Evolutionary conservation across 352 stramenopile species (phyloP), one percentile per base, ranked within the genome.

Genomic region (Phytophthora hybrid): DNA sequence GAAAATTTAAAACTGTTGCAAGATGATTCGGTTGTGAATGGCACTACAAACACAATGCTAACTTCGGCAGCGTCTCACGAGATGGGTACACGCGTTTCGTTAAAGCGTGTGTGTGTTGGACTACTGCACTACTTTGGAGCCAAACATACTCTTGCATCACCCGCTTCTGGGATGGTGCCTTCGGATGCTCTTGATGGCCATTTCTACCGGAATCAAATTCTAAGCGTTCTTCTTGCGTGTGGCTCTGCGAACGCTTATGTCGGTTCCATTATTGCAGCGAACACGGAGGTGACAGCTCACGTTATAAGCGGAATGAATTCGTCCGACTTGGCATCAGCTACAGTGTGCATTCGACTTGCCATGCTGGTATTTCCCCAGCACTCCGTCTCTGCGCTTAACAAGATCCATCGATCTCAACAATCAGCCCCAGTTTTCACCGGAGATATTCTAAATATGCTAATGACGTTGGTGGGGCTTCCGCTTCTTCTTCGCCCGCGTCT

Each of bases 311-410:
- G 83, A 37, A 90, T 97, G 62, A 75, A 82, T 21, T 86, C 87
- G 0, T 46, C 78, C 0, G 88, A 95, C 55, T 61, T 95, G 21
- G 74, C 90, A 56, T 88, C 84, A 9, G 85, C 84, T 8, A 94
- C 83, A 8, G 81, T 95, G 34, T 95, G 85, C 63, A 91, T 95
- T 67, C 87, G 88, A n/a, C 74, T 97, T 31, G 89, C 85, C 1
- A 95, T 95, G 90, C 73, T 97, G 9, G 76, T 95, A 39, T 93
- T 97, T 66, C 90, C 90, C 0, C 69, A 93, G 8, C 85, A 93
- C 64, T 95, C 90, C 0, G 81, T 97, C 0, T 87, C 84, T n/a
- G 74, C 74, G 7, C 78, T 97, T 14, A 97, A 93, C 69, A 91
- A 82, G 55, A 79, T 90, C 16, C 71, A 91, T 56, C 78, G 80